A percentile compares a stretch with the other conserved stretches of the same genome.
These are phyloP conservation scores for Fonsecaea nubica DNA, from an alignment of 2,329 filamentous ascomycete genomes.

Conservation along the genomic window DNA sequence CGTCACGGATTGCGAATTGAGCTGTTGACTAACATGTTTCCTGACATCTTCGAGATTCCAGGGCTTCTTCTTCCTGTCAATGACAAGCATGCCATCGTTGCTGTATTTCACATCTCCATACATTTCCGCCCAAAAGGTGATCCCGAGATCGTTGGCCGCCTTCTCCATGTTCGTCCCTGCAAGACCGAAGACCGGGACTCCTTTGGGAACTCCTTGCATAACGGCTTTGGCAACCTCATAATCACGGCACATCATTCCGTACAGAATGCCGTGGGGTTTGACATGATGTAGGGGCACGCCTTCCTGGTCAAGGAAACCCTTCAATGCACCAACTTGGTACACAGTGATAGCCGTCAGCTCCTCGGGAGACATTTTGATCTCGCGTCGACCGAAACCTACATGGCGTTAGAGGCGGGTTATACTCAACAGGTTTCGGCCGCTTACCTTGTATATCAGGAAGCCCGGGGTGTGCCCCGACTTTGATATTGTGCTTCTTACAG, in stretches of 20 bases:
- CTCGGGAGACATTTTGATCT: constrained; percentile 64
- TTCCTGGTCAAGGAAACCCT: constrained; percentile 65
- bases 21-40: constrained; percentile 52
- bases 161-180: constrained; percentile 62
- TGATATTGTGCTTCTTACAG: constrained; percentile 64
- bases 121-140: constrained; percentile 62
- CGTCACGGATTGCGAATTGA: constrained; percentile 51
- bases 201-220: constrained; percentile 59
- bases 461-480: constrained; percentile 68
- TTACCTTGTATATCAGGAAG: constrained; percentile 58
- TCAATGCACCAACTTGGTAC: constrained; percentile 69
- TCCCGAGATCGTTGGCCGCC: constrained; percentile 59
- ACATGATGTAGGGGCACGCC: constrained; percentile 65
- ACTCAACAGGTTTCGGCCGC: not conserved
- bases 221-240: constrained; percentile 60
- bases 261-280: constrained; percentile 68
- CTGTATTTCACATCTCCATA: constrained; percentile 65
- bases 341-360: constrained; percentile 64
- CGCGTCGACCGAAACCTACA: constrained; percentile 68
- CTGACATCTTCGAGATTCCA: constrained; percentile 51
- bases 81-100: constrained; percentile 58
- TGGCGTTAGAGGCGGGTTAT: not conserved
- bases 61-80: constrained; percentile 65
- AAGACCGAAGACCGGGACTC: constrained; percentile 61
- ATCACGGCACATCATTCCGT: constrained; percentile 63